Base-by-base conservation (phyloP, 352 stramenopile genomes). In the Globisporangium irregulare region DNA sequence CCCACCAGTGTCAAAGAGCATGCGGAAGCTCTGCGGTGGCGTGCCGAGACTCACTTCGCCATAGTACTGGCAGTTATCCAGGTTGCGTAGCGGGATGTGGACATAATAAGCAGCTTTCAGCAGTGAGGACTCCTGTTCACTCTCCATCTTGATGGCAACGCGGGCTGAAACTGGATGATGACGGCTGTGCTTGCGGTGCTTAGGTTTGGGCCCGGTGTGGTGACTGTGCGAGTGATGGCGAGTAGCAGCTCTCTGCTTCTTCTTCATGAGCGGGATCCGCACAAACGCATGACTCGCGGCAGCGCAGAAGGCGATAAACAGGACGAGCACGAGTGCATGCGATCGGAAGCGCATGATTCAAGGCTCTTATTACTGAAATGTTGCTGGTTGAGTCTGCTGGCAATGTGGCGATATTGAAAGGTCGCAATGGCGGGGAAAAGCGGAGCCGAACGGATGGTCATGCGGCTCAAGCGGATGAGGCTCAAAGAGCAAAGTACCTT, bases 1-100 rank as follows among this genome's bases (percentile, higher is more conserved):
- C 15, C 5, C 65, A 72, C 73, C 70, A 7, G 72, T 78, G 67
- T 78, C 74, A 14, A 81, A 69, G 38, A 81, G 51, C 22, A 83
- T 69, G 27, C 55, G 61, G 53, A 81, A 83, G 22, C 22, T 59
- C 63, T 81, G 76, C 25, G 76, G 74, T 15, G 76, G 76, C 6
- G 73, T 76, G n/a, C 76, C 74, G 27, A 83, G 43, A 8, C 22
- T 32, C 9, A 81, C 62, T 10, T 53, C 22, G 3, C 66, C 73
- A 24, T 65, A 74, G 69, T 78, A 83, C 25, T 81, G 68, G 27
- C 69, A 64, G 56, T 75, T 71, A 12, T 75, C 62, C 4, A 79
- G 20, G 57, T 71, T 76, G 15, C 46, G 36, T 24, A 83, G 63
- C 25, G 66, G 32, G n/a, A 80, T 32, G 25, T 64, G 68, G 15